phyloP scores from a whole-genome alignment of 2,329 filamentous ascomycete species.

The Clarireedia sp. region DNA sequence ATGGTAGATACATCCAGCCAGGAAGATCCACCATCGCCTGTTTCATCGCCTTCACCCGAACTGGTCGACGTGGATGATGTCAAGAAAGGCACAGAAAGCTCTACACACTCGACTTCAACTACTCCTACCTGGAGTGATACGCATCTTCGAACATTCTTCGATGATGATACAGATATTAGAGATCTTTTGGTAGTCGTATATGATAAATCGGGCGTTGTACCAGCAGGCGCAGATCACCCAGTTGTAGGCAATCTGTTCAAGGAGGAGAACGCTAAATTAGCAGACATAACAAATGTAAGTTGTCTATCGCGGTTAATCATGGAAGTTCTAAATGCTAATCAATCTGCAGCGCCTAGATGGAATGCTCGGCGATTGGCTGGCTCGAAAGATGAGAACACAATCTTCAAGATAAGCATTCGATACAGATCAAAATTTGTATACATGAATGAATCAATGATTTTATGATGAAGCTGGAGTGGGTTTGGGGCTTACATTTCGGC shows the following conservation, averaged over 20 bases:
- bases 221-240: conserved; percentile 77
- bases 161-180: conserved; percentile 79
- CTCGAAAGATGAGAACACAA: conserved; percentile 53
- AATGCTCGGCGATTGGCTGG: conserved; percentile 75
- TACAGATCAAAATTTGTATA: neutral
- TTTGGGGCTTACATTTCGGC: conserved; percentile 14
- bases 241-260: conserved; percentile 73
- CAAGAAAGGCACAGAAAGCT: conserved; percentile 36
- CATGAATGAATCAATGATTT: conserved; percentile 26
- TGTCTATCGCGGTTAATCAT: neutral
- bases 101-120: conserved; percentile 47
- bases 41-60: conserved; percentile 58
- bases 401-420: conserved; percentile 17
- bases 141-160: conserved; percentile 80
- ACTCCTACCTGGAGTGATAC: conserved; percentile 74
- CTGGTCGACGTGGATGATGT: conserved; percentile 41
- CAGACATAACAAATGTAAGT: conserved; percentile 73
- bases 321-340: conserved; percentile 11
- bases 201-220: conserved; percentile 76
- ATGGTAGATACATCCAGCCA: conserved; percentile 65
- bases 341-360: conserved; percentile 65
- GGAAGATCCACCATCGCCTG: conserved; percentile 53
- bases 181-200: conserved; percentile 89
- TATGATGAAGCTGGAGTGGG: conserved; percentile 19
- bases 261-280: conserved; percentile 77